A percentile compares a stretch with the other conserved stretches of the same genome.
phyloP scores from a whole-genome alignment of 352 stramenopile species.

The Elongisporangium senticosum region DNA sequence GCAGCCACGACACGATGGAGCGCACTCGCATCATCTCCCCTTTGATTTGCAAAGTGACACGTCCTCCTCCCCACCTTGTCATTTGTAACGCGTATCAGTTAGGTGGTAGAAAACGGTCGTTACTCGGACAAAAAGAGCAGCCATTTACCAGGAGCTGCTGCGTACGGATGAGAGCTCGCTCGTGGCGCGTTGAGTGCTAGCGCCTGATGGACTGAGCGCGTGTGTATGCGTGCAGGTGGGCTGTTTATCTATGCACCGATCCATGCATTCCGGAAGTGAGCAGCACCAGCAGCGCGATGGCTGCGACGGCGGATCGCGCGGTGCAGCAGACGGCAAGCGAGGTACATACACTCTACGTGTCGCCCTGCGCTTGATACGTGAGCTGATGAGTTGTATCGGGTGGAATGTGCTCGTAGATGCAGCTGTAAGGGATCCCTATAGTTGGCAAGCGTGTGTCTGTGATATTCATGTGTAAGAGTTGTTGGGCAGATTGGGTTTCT shows the following conservation, averaged over 20 bases:
- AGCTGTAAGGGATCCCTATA: neutral
- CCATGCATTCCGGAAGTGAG: neutral
- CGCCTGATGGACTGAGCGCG: neutral
- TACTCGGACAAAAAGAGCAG: neutral
- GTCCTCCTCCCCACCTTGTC: neutral
- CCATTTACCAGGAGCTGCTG: neutral
- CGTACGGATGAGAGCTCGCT: neutral
- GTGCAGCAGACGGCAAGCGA: neutral
- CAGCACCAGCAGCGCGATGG: neutral
- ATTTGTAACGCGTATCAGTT: neutral
- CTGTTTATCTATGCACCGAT: neutral
- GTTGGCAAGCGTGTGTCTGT: neutral
- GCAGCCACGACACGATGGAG: neutral
- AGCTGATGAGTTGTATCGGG: neutral
- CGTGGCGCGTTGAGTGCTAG: neutral
- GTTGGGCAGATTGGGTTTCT: conserved; percentile 17
- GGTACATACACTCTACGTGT: neutral
- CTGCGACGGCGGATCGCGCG: neutral
- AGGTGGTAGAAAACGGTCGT: neutral
- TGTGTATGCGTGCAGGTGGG: neutral
- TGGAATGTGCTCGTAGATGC: neutral
- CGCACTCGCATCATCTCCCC: neutral
- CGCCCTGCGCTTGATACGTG: neutral
- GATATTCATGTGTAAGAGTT: neutral
- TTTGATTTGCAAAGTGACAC: neutral